Base-by-base conservation (phyloP, 1,284 basidiomycete genomes). In the Malassezia nana region DNA sequence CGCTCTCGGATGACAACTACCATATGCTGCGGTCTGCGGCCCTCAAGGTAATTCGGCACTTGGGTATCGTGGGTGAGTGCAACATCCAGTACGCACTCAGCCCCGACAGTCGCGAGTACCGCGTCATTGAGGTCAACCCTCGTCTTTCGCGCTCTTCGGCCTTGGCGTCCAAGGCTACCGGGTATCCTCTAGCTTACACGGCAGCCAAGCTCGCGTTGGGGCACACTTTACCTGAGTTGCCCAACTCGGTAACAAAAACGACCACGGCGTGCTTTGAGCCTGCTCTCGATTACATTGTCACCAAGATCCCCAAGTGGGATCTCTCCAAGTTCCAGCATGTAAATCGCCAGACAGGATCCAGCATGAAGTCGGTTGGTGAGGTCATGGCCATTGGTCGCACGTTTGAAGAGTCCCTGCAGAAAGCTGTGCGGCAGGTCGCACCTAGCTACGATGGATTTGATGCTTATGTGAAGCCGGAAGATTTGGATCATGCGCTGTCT, bases 371-470 rank as follows among this genome's bases (percentile, higher is more conserved):
- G 22, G 94, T 99, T 55, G 94, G 94, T 59, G 94, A 98, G 76
- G 92, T 98, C 68, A 98, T 99, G 94, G 92, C 92, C 61, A 96
- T 99, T 65, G 94, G 94, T 43, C 86, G 94, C 64, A 98, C 94
- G 1, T 99, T 95, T 66, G 94, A 99, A 77, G 94, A 99, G 77
- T 89, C 86, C 69, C 80, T 99, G 71, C 94, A 98, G 76, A 99
- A 99, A 79, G 94, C 94, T 47, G 88, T 98, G 65, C 85, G 94
- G 65, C 90, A 94, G 79, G 85, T 98, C 29, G 91, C 95, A 75
- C 92, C 92, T 41, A 82, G 85, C 57, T 84, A 79, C 71, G 74
- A 77, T 59, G 82, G 82, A 6, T 83, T 83, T 66, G 79, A 79
- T 64, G 79, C 76, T 24, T 87, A 89, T 66, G 80, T 84, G 53